These are phyloP conservation scores for Brassica hybrid DNA, from an alignment of 441 rosid genomes.

Conservation along the genomic window DNA sequence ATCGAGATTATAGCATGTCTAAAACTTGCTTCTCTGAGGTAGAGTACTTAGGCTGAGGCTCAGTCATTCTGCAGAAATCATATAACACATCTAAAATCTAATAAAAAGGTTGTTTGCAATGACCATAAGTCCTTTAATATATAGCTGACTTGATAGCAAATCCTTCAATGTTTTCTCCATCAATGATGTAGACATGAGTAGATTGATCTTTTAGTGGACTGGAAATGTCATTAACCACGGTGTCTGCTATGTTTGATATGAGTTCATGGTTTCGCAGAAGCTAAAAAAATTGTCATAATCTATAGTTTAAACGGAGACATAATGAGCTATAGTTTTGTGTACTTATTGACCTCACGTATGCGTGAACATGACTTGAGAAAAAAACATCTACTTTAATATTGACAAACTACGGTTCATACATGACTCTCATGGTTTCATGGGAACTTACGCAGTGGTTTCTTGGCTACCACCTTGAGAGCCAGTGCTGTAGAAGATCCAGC, in stretches of 20 bases:
- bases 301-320: neutral
- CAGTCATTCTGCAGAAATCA: slow-evolving; percentile 63
- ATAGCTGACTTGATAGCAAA: slow-evolving; percentile 67
- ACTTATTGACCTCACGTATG: neutral
- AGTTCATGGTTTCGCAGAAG: slow-evolving; percentile 59
- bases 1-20: slow-evolving; percentile 78
- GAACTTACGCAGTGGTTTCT: no score
- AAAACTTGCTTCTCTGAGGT: slow-evolving; percentile 82
- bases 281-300: neutral
- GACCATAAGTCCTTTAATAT: neutral
- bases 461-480: no score
- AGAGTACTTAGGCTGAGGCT: slow-evolving; percentile 65
- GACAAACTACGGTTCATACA: neutral
- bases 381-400: neutral
- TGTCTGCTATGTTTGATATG: slow-evolving; percentile 74
- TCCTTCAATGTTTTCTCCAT: slow-evolving; percentile 88
- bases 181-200: slow-evolving; percentile 82
- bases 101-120: neutral
- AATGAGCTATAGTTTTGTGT: neutral
- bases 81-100: neutral
- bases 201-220: slow-evolving; percentile 61
- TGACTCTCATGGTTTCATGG: neutral
- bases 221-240: slow-evolving; percentile 59
- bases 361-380: neutral
- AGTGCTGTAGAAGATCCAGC: no score